These are phyloP conservation scores for Schizophyllum amplum DNA, from an alignment of 1,284 basidiomycete genomes.

Conservation along the genomic window DNA sequence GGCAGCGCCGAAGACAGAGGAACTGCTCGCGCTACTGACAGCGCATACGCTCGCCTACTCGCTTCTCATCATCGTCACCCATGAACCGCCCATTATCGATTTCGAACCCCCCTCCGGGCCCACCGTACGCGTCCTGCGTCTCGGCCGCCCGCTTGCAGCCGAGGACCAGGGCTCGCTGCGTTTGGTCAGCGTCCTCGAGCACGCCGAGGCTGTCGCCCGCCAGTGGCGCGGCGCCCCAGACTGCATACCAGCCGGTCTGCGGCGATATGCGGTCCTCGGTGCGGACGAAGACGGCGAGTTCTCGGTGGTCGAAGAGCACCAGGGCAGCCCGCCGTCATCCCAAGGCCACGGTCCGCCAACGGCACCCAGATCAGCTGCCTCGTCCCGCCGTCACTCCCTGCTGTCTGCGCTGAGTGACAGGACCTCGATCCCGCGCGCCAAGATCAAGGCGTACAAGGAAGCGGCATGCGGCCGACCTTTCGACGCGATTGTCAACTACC, in stretches of 20 bases:
- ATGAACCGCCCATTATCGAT: not conserved
- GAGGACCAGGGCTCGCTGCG: not conserved
- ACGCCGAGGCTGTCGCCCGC: not conserved
- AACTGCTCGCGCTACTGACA: not conserved
- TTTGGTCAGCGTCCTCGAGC: not conserved
- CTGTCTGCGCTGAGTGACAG: not conserved
- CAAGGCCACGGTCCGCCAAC: not conserved
- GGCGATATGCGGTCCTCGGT: not conserved
- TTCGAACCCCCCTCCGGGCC: not conserved
- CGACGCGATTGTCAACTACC: not conserved
- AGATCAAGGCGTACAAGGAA: not conserved
- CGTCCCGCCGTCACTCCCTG: not conserved
- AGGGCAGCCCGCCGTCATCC: not conserved
- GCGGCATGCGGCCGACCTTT: not conserved
- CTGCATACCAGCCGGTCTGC: not conserved
- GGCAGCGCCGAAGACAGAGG: not conserved
- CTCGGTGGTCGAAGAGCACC: not conserved
- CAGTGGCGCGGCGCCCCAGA: not conserved
- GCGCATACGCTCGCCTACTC: not conserved
- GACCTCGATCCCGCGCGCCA: not conserved
- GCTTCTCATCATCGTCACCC: not conserved
- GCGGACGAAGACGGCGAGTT: not conserved
- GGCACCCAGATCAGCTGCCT: not conserved
- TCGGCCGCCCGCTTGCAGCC: not conserved
- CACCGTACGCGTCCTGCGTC: not conserved